Base-by-base conservation (phyloP, 495 filamentous ascomycete species). In the Extremus antarcticus region DNA sequence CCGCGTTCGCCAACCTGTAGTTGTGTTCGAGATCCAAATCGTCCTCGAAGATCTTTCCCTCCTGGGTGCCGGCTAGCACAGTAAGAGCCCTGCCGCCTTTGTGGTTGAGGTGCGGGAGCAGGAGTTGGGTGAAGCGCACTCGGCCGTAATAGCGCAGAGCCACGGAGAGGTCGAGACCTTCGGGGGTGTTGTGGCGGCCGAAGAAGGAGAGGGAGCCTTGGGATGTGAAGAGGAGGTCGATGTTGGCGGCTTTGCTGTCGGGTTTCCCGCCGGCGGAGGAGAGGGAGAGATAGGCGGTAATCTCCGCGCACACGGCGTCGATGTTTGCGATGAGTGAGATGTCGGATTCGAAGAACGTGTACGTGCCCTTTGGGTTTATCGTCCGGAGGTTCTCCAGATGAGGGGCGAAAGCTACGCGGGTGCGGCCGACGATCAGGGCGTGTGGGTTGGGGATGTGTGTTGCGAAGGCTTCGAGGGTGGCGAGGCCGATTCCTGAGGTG, bases 401-500 rank as follows among this genome's bases (percentile, higher is more conserved):
- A 0, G 41, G 24, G 0, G 50, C 24, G 39, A 61, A 56, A 11
- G 11, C 38, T 13, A 38, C 29, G 32, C 57, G 39, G 29, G 48
- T 64, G 19, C 67, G 66, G 25, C 70, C 72, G 32, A 73, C 55
- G 21, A 71, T 66, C 45, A 71, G 70, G 15, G 70, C 57, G 29
- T 60, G 61, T 1, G 70, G 71, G 19, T 55, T 59, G 16, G 56
- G 38, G 24, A 66, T 53, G 50, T 71, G 56, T 1, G 61, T 53
- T 8, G 67, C 65, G 49, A 72, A 65, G 23, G 66, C 64, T 17
- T 63, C 54, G 2, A 73, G 58, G 2, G 71, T 66, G 24, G 53
- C 61, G 49, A 68, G 58, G 25, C 70, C 71, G 46, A 76, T 74
- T 23, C 72, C 72, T 29, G 60, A 62, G 3, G 72, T 73, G 17